phyloP scores from a whole-genome alignment of 2,329 filamentous ascomycete genomes.

The Juglanconis juglandina region DNA sequence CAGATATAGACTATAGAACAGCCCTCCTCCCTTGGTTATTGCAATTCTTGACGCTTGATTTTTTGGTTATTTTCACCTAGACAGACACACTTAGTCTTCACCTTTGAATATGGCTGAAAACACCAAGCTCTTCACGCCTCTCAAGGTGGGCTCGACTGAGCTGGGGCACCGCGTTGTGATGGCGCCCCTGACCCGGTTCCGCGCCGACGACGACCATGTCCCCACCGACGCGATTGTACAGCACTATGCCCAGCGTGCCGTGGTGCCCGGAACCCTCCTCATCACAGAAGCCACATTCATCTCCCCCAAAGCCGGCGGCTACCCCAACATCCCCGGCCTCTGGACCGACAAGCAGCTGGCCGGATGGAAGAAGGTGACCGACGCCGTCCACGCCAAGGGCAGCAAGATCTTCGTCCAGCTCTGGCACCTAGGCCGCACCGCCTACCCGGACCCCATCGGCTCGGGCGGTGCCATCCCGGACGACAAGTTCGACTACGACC shows the following conservation, averaged over 20 bases:
- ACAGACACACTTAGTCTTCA: no score
- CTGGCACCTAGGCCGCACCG: slow-evolving; percentile 60
- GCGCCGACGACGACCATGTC: slow-evolving; percentile 38
- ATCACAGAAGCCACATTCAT: slow-evolving; percentile 58
- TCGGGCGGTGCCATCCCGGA: slow-evolving; percentile 40
- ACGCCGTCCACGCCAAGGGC: slow-evolving; percentile 61
- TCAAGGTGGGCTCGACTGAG: slow-evolving; percentile 37
- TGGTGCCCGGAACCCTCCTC: slow-evolving; percentile 43
- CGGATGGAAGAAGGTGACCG: slow-evolving; percentile 58
- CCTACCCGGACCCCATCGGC: slow-evolving; percentile 27
- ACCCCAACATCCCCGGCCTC: slow-evolving; percentile 53
- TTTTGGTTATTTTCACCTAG: no score
- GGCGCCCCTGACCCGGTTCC: slow-evolving; percentile 56
- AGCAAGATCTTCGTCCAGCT: slow-evolving; percentile 62
- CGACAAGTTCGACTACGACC: slow-evolving; percentile 11
- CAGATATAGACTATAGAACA: no score
- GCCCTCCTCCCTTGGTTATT: no score
- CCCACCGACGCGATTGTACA: slow-evolving; percentile 21
- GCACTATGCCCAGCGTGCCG: slow-evolving; percentile 29
- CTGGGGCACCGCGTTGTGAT: slow-evolving; percentile 48
- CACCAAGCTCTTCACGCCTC: slow-evolving; percentile 39
- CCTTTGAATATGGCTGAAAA: slow-evolving; percentile 14
- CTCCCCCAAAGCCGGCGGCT: slow-evolving; percentile 43
- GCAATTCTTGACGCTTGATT: no score
- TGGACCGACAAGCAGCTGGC: slow-evolving; percentile 53